A percentile compares a stretch with the other conserved stretches of the same genome.
Evolutionary conservation across 2,329 filamentous ascomycete species (phyloP).

Genomic region (Keithomyces neogunnii): DNA sequence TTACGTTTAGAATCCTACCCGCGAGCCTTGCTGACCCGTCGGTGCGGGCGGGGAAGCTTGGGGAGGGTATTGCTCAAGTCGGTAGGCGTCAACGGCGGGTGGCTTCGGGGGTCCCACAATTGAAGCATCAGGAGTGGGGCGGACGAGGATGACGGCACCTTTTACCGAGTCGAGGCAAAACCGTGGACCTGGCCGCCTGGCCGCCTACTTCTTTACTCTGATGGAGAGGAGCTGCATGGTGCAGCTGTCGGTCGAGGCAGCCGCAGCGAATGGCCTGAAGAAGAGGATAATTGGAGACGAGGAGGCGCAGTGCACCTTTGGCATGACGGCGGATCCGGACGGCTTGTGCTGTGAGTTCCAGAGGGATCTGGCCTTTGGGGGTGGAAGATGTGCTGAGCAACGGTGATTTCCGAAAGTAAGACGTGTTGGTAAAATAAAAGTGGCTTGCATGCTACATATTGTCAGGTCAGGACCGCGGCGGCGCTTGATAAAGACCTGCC

Average conservation of each 20-base stretch:
- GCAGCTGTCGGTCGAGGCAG: slow-evolving; percentile 59
- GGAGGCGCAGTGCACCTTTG: slow-evolving; percentile 27
- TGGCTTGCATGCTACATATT: too few relatives aligned
- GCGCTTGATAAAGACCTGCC: too few relatives aligned
- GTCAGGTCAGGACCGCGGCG: too few relatives aligned
- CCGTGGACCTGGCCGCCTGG: slow-evolving; percentile 52
- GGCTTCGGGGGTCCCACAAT: neutral
- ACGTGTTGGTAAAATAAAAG: too few relatives aligned
- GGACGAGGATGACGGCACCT: neutral
- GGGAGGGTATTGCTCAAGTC: neutral
- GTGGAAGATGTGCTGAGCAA: too few relatives aligned
- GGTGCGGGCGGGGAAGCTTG: neutral
- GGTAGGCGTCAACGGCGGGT: neutral
- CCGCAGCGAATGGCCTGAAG: slow-evolving; percentile 23
- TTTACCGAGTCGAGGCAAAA: slow-evolving; percentile 33
- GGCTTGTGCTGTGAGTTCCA: too few relatives aligned
- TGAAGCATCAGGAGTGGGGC: neutral
- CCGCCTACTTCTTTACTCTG: slow-evolving; percentile 58
- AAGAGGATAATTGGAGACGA: slow-evolving; percentile 31
- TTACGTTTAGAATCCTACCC: too few relatives aligned
- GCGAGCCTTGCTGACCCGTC: too few relatives aligned
- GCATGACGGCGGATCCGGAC: neutral
- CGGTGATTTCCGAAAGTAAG: too few relatives aligned
- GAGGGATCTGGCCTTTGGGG: too few relatives aligned
- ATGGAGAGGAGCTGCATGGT: slow-evolving; percentile 60